Evolutionary conservation across 768 basidiomycete species (phyloP), one percentile per base, ranked within the genome.

Genomic region (Candolleomyces eurysporus): DNA sequence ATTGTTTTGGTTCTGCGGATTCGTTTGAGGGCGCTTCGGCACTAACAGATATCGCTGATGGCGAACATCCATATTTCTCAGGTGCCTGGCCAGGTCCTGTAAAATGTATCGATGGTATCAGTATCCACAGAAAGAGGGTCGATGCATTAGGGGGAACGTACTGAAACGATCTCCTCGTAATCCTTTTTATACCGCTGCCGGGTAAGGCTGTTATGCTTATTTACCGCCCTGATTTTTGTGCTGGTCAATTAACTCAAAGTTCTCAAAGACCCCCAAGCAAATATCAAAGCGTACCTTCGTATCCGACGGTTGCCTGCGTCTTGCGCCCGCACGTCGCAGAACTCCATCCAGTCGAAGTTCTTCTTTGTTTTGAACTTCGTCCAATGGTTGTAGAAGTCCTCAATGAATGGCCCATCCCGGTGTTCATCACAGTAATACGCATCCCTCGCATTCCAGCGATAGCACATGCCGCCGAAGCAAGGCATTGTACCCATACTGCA

Each of bases 341-440:
- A 52, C 11, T 42, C 9, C 30, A 71, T 48, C 71, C 71, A 72
- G 3, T 69, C 66, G 48, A 71, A 72, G 4, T 43, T 61, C 51
- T 72, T 72, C 39, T 31, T 10, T 0, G 71, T 71, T 32, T 68
- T 49, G 59, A 72, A 72, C 1, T 43, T 61, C 1, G 54, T 55
- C 71, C 71, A 72, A 50, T 64, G 63, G 11, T 49, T 48, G 48
- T 72, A 72, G 46, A 72, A 72, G 11, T 58, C 62, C 22, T 64
- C 19, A 11, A 59, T 64, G 36, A 67, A 68, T 26, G 26, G 26
- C 19, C 63, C 49, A 14, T 48, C 10, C 0, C 39, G 57, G 14
- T 57, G 19, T 17, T 48, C 48, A 14, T 57, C 36, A 9, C 21
- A 10, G 17, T 39, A 40, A 40, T 1, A 7, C 8, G 6, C 31